Evolutionary conservation across 208 protist genomes (phyloP).

Genomic region (Crithidia bombi): DNA sequence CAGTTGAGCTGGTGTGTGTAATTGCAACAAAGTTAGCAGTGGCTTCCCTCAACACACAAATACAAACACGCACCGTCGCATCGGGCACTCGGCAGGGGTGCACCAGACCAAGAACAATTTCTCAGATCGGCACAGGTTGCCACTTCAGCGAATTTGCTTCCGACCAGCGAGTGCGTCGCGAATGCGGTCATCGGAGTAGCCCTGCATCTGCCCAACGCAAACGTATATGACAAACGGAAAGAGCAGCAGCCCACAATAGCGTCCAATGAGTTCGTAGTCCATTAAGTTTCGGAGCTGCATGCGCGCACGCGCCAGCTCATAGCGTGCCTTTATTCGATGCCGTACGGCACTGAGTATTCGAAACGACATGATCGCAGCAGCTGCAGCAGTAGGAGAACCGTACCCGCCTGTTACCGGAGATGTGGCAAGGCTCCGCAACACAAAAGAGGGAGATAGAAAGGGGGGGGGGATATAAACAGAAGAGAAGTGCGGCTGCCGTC

Average conservation of each 20-base stretch:
- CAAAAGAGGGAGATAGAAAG: too few species aligned
- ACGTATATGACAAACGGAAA: slow-evolving; percentile 78
- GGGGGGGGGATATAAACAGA: slow-evolving; percentile 16
- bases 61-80: too few species aligned
- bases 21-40: too few species aligned
- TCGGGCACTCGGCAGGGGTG: too few species aligned
- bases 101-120: too few species aligned
- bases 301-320: slow-evolving; percentile 61
- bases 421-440: too few species aligned
- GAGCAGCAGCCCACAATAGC: slow-evolving; percentile 73
- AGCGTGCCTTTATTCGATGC: slow-evolving; percentile 37
- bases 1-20: too few species aligned
- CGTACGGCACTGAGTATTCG: slow-evolving; percentile 33
- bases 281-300: slow-evolving; percentile 61
- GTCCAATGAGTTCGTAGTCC: slow-evolving; percentile 80
- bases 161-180: slow-evolving; percentile 32
- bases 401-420: too few species aligned
- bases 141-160: not conserved
- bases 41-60: too few species aligned
- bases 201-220: slow-evolving; percentile 65
- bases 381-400: too few species aligned
- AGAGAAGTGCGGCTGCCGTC: too few species aligned
- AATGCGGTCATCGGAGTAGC: slow-evolving; percentile 59
- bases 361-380: not conserved
- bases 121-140: too few species aligned